A percentile compares a stretch with the other conserved stretches of the same genome.
phyloP scores from a whole-genome alignment of 176 grass and related monocot genomes.

The Lolium multiflorum region DNA sequence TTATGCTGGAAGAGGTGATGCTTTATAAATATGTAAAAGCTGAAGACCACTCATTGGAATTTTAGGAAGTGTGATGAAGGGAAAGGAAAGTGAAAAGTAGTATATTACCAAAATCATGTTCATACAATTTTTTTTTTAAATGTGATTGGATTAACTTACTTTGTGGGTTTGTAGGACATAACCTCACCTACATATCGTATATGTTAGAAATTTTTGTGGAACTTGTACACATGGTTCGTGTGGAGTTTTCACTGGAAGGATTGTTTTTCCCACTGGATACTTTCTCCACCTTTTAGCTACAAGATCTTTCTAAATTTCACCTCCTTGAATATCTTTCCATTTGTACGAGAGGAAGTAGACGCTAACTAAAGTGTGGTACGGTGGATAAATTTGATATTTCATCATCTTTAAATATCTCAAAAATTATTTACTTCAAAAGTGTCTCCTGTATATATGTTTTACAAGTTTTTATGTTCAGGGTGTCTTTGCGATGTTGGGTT shows the following conservation, averaged over 20 bases:
- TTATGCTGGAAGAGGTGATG: background rate
- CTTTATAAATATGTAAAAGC: background rate
- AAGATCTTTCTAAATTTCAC: too few species aligned
- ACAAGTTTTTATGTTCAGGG: background rate
- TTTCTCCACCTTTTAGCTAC: too few species aligned
- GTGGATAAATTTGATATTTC: background rate
- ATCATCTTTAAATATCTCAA: background rate
- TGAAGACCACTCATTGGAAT: background rate
- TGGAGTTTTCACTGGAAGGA: too few species aligned
- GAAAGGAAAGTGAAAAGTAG: background rate
- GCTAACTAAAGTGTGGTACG: background rate
- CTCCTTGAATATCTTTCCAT: too few species aligned
- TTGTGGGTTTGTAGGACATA: background rate
- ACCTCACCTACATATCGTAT: background rate
- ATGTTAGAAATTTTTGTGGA: too few species aligned
- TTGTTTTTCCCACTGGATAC: too few species aligned
- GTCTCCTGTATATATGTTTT: background rate
- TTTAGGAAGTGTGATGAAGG: background rate
- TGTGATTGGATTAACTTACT: background rate
- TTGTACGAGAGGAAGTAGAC: too few species aligned
- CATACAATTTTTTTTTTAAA: background rate
- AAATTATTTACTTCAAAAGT: background rate
- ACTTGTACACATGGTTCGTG: too few species aligned
- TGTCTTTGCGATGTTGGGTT: slow-evolving; percentile 3
- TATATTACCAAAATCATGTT: background rate